Conservation (phyloP, 139 green algal species). For the Chlorella sp. region DNA sequence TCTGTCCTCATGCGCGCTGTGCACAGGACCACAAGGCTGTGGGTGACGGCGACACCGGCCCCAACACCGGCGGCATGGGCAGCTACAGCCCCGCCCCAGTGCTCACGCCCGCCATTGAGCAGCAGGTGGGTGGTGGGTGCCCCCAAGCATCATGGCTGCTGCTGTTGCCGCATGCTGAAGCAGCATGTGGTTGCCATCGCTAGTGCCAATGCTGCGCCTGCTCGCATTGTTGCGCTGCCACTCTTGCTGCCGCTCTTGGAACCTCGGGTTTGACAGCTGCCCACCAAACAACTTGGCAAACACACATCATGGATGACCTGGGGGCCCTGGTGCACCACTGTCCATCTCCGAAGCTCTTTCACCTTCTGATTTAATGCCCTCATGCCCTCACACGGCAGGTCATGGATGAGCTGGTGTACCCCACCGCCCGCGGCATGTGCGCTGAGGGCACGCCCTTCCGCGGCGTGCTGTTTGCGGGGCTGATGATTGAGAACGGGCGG, state of each 20-base stretch:
- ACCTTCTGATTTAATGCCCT: no score
- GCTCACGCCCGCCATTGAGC: conserved; percentile 83
- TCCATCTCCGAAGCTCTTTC: no score
- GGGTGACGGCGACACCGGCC: conserved; percentile 95
- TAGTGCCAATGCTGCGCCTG: no score
- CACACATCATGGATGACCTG: no score
- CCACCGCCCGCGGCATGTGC: conserved; percentile 90
- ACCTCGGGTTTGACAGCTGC: no score
- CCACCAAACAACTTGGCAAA: no score
- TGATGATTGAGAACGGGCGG: conserved; percentile 95
- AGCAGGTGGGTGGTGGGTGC: conserved; percentile 53
- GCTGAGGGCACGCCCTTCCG: conserved; percentile 86
- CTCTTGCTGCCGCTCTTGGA: no score
- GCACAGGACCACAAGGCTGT: conserved; percentile 97
- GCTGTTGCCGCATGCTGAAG: no score
- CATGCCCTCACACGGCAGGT: conserved; percentile 53
- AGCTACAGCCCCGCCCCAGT: conserved; percentile 96
- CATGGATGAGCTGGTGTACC: conserved; percentile 91
- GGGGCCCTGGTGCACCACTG: no score
- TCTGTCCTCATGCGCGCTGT: neutral
- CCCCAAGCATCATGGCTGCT: no score
- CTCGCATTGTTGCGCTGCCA: no score
- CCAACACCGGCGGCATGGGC: conserved; percentile 99
- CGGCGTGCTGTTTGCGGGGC: conserved; percentile 96
- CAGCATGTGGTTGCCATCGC: no score